Conservation (phyloP, 2,329 filamentous ascomycete species). For the Penicillium concentricum region DNA sequence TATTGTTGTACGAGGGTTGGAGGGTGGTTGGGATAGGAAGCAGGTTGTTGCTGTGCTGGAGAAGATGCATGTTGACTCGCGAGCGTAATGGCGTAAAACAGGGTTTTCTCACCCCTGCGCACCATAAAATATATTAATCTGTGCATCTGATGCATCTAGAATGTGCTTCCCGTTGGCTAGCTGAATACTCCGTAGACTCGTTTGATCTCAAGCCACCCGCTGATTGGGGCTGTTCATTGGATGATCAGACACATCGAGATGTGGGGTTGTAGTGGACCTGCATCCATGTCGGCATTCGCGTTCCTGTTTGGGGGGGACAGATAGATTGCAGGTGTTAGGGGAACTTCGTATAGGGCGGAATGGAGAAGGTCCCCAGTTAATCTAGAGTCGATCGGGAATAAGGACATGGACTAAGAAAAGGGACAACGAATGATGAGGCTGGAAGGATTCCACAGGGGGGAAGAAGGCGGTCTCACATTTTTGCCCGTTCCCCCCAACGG, state of each 20-base stretch:
- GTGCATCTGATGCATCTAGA: neutral
- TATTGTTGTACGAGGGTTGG: slow-evolving; percentile 48
- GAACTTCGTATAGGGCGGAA: neutral
- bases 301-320: neutral
- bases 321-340: neutral
- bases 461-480: slow-evolving; percentile 26
- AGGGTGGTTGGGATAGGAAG: slow-evolving; percentile 41
- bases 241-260: neutral
- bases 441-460: slow-evolving; percentile 5
- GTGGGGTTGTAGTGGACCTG: slow-evolving; percentile 5
- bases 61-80: slow-evolving; percentile 39
- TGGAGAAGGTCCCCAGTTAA: neutral
- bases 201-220: slow-evolving; percentile 4
- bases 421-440: neutral
- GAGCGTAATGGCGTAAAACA: slow-evolving; percentile 7
- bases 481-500: slow-evolving; percentile 14
- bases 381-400: slow-evolving; percentile 3
- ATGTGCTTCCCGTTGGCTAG: neutral
- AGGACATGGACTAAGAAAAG: neutral
- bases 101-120: neutral
- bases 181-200: neutral
- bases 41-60: slow-evolving; percentile 45
- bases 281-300: neutral
- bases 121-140: neutral
- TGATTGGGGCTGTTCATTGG: neutral